Base-by-base conservation (phyloP, 805 yeast genomes). In the Yarrowia porcina region DNA sequence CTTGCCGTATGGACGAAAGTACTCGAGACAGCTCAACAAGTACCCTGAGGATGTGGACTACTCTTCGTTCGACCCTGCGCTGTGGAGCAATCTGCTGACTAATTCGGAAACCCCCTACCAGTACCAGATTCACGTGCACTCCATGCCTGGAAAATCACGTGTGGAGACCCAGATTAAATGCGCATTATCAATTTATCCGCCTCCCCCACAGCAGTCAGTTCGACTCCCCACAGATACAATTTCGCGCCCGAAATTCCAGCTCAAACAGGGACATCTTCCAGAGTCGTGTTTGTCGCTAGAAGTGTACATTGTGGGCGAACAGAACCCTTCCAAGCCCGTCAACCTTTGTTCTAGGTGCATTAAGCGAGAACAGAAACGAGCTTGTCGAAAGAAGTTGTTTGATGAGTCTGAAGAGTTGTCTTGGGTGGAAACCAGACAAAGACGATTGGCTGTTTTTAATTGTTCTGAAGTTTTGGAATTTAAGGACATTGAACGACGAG, bases 91-190 rank as follows among this genome's bases (percentile, higher is more conserved):
- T n/a, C 25, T 52, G 44, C 25, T 20, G 13, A 17, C 33, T 13
- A 13, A 15, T 11, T 20, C 61, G 27, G 47, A 41, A 39, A 41
- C 47, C 1, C 61, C 35, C 15, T 39, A 39, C 49, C 61, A 42
- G 20, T 45, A 59, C 44, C 63, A 59, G 21, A 44, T 59, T 17
- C 42, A 44, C 36, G 54, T 59, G 27, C 54, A 42, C 15, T 87
- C 85, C 57, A 77, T 93, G 52, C 97, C 97, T 1, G 76, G 82
- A 6, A 86, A 84, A 68, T 90, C 97, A 10, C 83, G 99, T 67
- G 99, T 93, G 7, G 99, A 93, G 75, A 93, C 97, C 17, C 99
- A 94, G 75, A 90, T 94, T 71, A 92, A 90, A 72, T 76, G 96
- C 41, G 80, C 81, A 41, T 74, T 93, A 17, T 72, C 80, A 8